Evolutionary conservation across 192 early-diverging fungal species (phyloP), one percentile per base, ranked within the genome.

Genomic region (Entomortierella parvispora): DNA sequence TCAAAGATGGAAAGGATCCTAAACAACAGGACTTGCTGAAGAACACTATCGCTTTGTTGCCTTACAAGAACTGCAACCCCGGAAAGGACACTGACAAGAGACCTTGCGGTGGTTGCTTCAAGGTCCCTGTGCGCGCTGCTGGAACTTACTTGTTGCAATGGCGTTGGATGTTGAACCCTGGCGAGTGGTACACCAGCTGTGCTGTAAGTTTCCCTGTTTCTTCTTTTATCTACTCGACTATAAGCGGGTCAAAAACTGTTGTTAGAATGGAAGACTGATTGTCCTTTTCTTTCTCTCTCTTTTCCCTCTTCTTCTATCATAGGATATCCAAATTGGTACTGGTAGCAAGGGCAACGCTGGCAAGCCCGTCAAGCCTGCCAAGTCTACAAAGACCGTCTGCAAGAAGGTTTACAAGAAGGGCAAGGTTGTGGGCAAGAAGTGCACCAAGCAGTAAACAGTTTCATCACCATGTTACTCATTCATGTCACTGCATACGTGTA

Each of bases 171-270:
- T 47, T 77, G 59, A 77, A 77, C 61, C 53, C 53, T 40, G 60
- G 65, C 60, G 74, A 77, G 61, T 77, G 74, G 74, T 77, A 77
- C 55, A 77, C 74, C n/a, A 51, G 45, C n/a, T 77, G 74, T 26
- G 74, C 74, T 64, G 74, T 71, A 71, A 63, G 69, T 62, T 50
- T 1, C 7, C 31, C 1, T 44, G 33, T 17, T 23, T 51, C n/a
- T 49, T 2, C 3, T 58, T 2, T 26, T 28, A 12, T 28, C 10
- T n/a, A n/a, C n/a, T n/a, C n/a, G n/a, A n/a, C n/a, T n/a, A n/a
- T n/a, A n/a, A n/a, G n/a, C n/a, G n/a, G n/a, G n/a, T n/a, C n/a
- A n/a, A n/a, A n/a, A n/a, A n/a, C n/a, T n/a, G n/a, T n/a, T n/a
- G n/a, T n/a, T n/a, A n/a, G n/a, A n/a, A n/a, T n/a, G n/a, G n/a